phyloP scores from a whole-genome alignment of 108 stramenopile species.

The Pseudonitzschia pungens region DNA sequence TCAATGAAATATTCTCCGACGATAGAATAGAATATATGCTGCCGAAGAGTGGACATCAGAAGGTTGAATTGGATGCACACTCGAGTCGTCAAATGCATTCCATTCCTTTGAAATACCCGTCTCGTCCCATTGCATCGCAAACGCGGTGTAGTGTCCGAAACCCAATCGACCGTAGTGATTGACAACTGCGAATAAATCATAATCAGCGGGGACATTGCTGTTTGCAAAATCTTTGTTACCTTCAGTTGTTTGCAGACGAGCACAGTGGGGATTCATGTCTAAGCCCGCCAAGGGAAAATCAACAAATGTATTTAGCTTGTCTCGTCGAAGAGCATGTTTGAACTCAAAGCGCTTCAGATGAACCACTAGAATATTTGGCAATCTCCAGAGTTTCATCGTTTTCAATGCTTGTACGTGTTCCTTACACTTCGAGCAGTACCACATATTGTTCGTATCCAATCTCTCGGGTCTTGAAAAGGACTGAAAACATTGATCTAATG shows the following conservation, averaged over 20 bases:
- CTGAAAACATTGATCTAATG: slow-evolving; percentile 77
- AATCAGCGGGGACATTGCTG: slow-evolving; percentile 66
- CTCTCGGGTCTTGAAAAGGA: slow-evolving; percentile 82
- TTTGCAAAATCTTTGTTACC: slow-evolving; percentile 39
- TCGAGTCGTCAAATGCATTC: slow-evolving; percentile 78
- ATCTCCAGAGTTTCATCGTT: slow-evolving; percentile 90
- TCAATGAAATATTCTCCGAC: slow-evolving; percentile 48
- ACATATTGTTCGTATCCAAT: slow-evolving; percentile 85
- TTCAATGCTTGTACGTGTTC: slow-evolving; percentile 89
- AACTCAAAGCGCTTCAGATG: slow-evolving; percentile 97
- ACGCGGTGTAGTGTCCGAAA: slow-evolving; percentile 97
- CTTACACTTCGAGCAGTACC: slow-evolving; percentile 92
- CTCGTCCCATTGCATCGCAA: slow-evolving; percentile 74
- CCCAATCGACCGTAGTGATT: slow-evolving; percentile 96
- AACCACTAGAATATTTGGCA: slow-evolving; percentile 93
- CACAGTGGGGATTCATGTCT: slow-evolving; percentile 67
- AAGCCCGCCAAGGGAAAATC: slow-evolving; percentile 85
- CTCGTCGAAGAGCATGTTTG: slow-evolving; percentile 65
- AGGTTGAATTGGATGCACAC: slow-evolving; percentile 29
- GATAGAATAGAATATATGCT: slow-evolving; percentile 81
- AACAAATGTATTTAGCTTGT: slow-evolving; percentile 91
- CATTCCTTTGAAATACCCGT: slow-evolving; percentile 49
- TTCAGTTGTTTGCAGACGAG: background rate
- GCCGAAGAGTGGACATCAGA: slow-evolving; percentile 42
- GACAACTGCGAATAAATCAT: slow-evolving; percentile 95